Base-by-base conservation (phyloP, 208 protist species). In the Trypanosoma cruzi region DNA sequence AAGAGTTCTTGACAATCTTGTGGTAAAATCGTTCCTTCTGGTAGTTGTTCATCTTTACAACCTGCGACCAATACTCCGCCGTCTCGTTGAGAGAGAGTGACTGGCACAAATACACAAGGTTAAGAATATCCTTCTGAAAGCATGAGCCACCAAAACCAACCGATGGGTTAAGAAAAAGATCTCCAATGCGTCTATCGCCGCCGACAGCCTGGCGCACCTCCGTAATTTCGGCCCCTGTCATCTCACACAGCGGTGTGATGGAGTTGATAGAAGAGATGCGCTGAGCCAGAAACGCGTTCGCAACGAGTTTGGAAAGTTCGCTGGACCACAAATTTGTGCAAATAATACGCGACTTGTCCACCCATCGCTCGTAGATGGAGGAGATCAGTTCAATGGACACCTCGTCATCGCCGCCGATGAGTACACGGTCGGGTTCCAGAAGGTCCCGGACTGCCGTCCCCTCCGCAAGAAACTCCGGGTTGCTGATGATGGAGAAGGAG, bases 391-490 rank as follows among this genome's bases (percentile, higher is more conserved):
- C 89, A 4, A 81, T 62, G 0, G 80, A 68, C 0, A 85, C 74
- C 22, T 75, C 78, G 37, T 84, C 56, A 2, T 84, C 64, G 40
- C 97, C 95, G 50, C 98, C 98, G 53, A 99, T 99, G 10, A 99
- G 88, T 10, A 99, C 97, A 61, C 98, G 84, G 73, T 99, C 97
- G 11, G 98, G 98, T 16, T 90, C 62, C 18, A 84, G 32, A 10
- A 99, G 80, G 72, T 99, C 95, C 20, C 57, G 46, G 34, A 99
- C 75, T 13, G 84, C 84, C 42, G 80, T 89, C 20, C 59, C 98
- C 84, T 99, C 98, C 13, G 98, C 97, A 0, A 99, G 81, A 78
- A 99, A 99, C 84, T 99, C 98, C 6, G 98, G 98, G 86, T 99
- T 99, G 64, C 95, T 98, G 11, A 99, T 75, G 40, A 99, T 89